Evolutionary conservation across 169 alveolate genomes (phyloP).

Genomic region (Babesia gibsoni): DNA sequence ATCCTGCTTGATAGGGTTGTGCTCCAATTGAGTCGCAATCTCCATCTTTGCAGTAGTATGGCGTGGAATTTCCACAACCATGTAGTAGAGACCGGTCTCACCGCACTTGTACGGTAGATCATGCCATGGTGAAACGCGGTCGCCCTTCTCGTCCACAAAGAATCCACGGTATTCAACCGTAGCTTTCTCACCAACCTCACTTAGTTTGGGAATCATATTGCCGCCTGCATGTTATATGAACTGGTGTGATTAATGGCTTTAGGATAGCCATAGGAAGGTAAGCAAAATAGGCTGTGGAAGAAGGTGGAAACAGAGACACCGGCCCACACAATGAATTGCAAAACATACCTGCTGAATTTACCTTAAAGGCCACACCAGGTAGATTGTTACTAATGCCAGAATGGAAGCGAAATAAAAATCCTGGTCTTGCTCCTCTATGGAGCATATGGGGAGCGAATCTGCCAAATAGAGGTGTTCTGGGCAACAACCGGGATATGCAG

Average conservation of each 20-base stretch:
- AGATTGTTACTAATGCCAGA: too few species aligned
- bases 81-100: conserved; percentile 35
- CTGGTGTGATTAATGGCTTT: too few species aligned
- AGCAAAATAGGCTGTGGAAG: too few species aligned
- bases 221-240: too few species aligned
- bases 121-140: conserved; percentile 63
- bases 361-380: too few species aligned
- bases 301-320: too few species aligned
- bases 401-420: too few species aligned
- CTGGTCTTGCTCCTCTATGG: too few species aligned
- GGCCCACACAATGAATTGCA: too few species aligned
- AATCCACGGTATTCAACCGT: conserved; percentile 30
- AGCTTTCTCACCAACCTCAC: conserved; percentile 42
- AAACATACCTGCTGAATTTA: too few species aligned
- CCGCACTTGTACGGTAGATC: conserved; percentile 31
- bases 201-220: background rate
- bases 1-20: conserved; percentile 72
- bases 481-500: background rate
- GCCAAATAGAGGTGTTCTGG: conserved; percentile 25
- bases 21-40: conserved; percentile 58
- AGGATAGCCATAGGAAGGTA: too few species aligned
- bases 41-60: conserved; percentile 73
- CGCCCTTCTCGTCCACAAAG: conserved; percentile 41
- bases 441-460: conserved; percentile 30
- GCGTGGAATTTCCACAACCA: conserved; percentile 75